Conservation (phyloP, 169 alveolate genomes). For the Pseudocohnilembus persalinus region DNA sequence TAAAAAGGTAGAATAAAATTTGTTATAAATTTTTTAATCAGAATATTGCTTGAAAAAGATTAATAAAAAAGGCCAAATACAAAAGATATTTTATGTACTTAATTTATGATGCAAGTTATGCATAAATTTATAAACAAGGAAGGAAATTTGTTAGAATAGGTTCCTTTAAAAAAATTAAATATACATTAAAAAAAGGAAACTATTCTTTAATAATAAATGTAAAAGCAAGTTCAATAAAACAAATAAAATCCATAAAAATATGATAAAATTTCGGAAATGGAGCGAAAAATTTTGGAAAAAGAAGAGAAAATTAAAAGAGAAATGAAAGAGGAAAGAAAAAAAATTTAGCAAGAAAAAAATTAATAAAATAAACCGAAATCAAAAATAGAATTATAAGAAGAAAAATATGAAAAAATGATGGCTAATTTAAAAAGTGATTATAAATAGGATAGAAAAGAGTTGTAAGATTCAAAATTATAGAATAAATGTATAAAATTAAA, state of each 20-base stretch:
- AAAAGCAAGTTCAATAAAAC: not conserved
- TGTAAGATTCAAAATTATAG: no score
- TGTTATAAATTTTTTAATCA: no score
- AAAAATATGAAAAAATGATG: no score
- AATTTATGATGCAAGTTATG: not conserved
- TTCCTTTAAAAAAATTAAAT: not conserved
- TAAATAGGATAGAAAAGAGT: no score
- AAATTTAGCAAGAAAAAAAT: not conserved
- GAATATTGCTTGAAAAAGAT: not conserved
- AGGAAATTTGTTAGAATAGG: not conserved
- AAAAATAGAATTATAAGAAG: no score
- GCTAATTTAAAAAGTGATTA: no score
- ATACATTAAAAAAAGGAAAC: not conserved
- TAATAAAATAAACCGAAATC: no score
- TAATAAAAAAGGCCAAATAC: not conserved
- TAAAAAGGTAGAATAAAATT: not conserved
- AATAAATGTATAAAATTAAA: no score
- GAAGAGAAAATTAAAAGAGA: not conserved
- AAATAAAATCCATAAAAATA: not conserved
- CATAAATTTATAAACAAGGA: not conserved
- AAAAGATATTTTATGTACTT: not conserved
- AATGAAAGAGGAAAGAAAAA: not conserved
- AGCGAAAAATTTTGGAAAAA: not conserved
- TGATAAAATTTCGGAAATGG: not conserved
- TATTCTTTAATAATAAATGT: not conserved